These are phyloP conservation scores for Metroxylon sagu DNA, from an alignment of 176 grass and related monocot species.

Conservation along the genomic window DNA sequence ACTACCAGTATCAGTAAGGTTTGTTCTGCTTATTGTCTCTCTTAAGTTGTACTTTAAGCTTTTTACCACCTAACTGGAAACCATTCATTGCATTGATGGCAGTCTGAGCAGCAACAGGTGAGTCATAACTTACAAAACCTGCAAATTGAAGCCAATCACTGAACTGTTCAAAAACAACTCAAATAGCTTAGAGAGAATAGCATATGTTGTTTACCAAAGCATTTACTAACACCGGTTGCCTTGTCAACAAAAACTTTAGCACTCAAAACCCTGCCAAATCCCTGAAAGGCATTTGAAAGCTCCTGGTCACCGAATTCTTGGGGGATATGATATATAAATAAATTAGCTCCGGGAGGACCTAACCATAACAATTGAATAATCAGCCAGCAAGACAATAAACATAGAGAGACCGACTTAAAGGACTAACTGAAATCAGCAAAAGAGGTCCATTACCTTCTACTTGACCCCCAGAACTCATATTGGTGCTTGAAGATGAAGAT, in stretches of 20 bases:
- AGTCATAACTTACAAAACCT: conserved; percentile 99
- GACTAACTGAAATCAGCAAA: no score
- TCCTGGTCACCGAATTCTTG: conserved; percentile 85
- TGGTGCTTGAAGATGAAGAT: conserved; percentile 31
- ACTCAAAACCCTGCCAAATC: conserved; percentile 83
- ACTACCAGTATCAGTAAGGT: conserved; percentile 40
- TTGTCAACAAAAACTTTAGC: conserved; percentile 99
- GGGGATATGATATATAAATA: conserved; percentile 87
- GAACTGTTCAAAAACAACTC: no score
- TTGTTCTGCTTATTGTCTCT: conserved; percentile 92
- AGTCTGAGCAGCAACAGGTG: conserved; percentile 54
- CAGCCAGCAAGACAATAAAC: background rate
- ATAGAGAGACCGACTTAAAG: no score
- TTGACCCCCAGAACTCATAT: conserved; percentile 36
- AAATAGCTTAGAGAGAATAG: background rate
- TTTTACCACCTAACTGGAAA: conserved; percentile 77
- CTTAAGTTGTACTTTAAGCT: conserved; percentile 98
- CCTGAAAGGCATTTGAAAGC: conserved; percentile 69
- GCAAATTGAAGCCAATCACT: background rate
- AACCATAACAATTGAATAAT: conserved; percentile 9
- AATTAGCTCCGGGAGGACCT: conserved; percentile 86
- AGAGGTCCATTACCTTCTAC: conserved; percentile 41
- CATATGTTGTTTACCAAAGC: conserved; percentile 56
- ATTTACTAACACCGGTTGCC: conserved; percentile 89
- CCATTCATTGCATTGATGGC: conserved; percentile 83